These are phyloP conservation scores for Capsicum rhomboideum DNA, from an alignment of 257 asterid genomes.

Conservation along the genomic window DNA sequence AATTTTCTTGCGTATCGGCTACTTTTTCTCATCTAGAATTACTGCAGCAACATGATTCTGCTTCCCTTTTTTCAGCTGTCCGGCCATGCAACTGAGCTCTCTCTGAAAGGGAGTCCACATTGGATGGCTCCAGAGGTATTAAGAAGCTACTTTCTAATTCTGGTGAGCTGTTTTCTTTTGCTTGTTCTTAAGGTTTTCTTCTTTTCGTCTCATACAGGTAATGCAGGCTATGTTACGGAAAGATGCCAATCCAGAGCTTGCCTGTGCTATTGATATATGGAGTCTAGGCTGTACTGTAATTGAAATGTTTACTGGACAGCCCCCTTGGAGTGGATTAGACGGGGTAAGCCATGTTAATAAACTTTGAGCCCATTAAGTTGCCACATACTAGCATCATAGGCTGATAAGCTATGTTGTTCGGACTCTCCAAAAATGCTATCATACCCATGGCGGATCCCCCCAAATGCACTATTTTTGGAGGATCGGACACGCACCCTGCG, in stretches of 20 bases:
- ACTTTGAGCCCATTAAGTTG: background rate
- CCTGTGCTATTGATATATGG: conserved; percentile 81
- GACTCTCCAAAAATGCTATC: background rate
- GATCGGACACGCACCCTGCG: background rate
- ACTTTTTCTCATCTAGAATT: background rate
- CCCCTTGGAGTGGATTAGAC: conserved; percentile 70
- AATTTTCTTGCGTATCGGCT: background rate
- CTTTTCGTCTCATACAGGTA: conserved; percentile 27
- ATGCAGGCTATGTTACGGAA: conserved; percentile 73
- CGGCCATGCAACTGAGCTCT: conserved; percentile 36
- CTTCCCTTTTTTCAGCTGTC: conserved; percentile 35
- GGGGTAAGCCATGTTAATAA: conserved; percentile 29
- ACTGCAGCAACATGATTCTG: background rate
- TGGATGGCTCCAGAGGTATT: conserved; percentile 99
- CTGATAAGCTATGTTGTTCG: background rate
- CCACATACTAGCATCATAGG: background rate
- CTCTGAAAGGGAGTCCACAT: conserved; percentile 83
- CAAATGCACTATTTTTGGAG: background rate
- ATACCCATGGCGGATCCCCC: background rate
- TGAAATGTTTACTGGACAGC: conserved; percentile 80
- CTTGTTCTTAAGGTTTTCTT: background rate
- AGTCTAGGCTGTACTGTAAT: conserved; percentile 85
- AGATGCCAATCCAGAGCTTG: conserved; percentile 57
- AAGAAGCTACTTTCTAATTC: background rate
- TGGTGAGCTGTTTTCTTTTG: background rate